Percentiles rank a stretch among this genome's conserved stretches.
phyloP scores from a whole-genome alignment of 192 early-diverging fungal species.

The Powellomyces hirtus region DNA sequence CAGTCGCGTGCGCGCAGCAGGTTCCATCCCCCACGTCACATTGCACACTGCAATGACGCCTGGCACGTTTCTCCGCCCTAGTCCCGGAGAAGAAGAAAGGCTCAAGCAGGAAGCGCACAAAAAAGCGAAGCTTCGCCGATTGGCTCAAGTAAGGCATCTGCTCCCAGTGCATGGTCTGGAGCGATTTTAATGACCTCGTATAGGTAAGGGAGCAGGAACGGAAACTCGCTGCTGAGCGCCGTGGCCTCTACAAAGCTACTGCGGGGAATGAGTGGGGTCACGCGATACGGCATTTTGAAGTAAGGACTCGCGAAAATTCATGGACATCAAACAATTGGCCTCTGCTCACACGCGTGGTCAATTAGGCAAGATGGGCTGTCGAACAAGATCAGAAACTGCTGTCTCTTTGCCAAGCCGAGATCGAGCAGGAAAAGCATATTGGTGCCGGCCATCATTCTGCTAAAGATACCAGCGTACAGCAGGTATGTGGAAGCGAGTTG shows the following conservation, averaged over 20 bases:
- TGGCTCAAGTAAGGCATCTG: slow-evolving; percentile 1
- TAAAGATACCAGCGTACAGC: too few relatives aligned
- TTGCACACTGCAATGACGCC: too few relatives aligned
- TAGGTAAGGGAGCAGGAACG: slow-evolving; percentile 10
- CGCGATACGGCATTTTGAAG: background rate
- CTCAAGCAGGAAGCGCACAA: slow-evolving; percentile 8
- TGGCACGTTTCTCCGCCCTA: slow-evolving; percentile 7
- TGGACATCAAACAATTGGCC: background rate
- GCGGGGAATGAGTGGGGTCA: background rate
- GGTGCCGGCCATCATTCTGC: background rate
- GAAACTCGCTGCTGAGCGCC: slow-evolving; percentile 8
- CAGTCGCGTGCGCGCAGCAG: too few relatives aligned
- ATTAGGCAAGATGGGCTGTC: background rate
- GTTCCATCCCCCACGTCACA: too few relatives aligned
- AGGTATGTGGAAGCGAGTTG: slow-evolving; percentile 83
- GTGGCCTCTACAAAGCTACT: background rate
- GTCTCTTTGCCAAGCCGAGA: background rate
- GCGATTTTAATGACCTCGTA: background rate
- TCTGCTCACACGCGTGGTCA: background rate
- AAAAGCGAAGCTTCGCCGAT: slow-evolving; percentile 5
- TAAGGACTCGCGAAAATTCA: background rate
- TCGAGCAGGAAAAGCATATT: background rate
- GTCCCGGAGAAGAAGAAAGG: slow-evolving; percentile 15
- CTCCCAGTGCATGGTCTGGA: background rate
- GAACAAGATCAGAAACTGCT: background rate